Evolutionary conservation across 2,329 filamentous ascomycete species (phyloP).

Genomic region (Aspergillus sp.): DNA sequence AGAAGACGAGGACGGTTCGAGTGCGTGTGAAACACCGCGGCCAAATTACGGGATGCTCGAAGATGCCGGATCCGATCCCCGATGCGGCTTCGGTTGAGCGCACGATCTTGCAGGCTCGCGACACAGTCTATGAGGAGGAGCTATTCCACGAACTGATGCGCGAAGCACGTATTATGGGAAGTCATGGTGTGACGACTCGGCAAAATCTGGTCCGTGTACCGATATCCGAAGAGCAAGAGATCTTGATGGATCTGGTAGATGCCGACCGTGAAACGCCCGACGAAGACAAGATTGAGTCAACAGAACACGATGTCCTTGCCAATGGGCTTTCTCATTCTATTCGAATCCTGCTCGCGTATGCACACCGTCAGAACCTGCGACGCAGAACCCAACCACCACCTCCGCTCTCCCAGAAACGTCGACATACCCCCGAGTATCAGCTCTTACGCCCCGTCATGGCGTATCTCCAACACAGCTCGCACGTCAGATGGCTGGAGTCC

Average conservation of each 20-base stretch:
- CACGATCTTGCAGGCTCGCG: conserved; percentile 47
- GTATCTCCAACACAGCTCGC: conserved; percentile 53
- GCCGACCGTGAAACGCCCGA: conserved; percentile 48
- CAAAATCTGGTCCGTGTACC: conserved; percentile 60
- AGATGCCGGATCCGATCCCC: conserved; percentile 20
- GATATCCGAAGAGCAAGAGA: conserved; percentile 55
- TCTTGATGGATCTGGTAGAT: conserved; percentile 69
- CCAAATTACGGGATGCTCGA: conserved; percentile 59
- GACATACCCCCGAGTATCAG: conserved; percentile 54
- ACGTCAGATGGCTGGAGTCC: conserved; percentile 37
- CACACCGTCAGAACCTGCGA: conserved; percentile 73
- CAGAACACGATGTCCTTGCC: conserved; percentile 53
- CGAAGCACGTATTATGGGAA: conserved; percentile 73
- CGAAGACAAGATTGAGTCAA: conserved; percentile 27
- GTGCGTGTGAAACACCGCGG: conserved; percentile 66
- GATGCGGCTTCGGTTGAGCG: conserved; percentile 36
- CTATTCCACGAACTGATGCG: conserved; percentile 86
- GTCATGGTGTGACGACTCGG: conserved; percentile 68
- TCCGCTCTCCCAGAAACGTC: conserved; percentile 55
- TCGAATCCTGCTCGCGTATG: conserved; percentile 74
- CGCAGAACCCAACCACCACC: conserved; percentile 65
- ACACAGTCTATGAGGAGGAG: conserved; percentile 65
- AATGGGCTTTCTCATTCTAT: conserved; percentile 68
- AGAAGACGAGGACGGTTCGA: conserved; percentile 62
- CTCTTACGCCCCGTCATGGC: conserved; percentile 62